Evolutionary conservation across 2,329 filamentous ascomycete genomes (phyloP).

Genomic region (Plenodomus tracheiphilus): DNA sequence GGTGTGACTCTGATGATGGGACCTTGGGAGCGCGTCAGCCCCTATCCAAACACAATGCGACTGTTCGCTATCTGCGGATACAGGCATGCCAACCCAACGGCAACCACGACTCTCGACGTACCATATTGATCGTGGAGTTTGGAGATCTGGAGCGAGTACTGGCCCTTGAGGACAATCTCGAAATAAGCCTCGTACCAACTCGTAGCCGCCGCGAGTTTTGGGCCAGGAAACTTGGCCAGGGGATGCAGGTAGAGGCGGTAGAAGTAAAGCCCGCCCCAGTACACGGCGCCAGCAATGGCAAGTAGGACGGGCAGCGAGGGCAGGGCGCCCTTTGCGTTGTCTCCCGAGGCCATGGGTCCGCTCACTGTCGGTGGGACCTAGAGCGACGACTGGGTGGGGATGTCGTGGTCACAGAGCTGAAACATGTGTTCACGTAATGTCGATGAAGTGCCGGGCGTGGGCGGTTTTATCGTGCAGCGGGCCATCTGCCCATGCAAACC

Average conservation of each 20-base stretch:
- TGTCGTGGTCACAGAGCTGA: constrained; percentile 5
- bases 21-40: constrained; percentile 22
- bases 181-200: constrained; percentile 43
- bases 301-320: constrained; percentile 16
- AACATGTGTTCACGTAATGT: constrained; percentile 9
- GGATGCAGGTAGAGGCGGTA: constrained; percentile 52
- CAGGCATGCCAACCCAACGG: background rate
- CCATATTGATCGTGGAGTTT: constrained; percentile 39
- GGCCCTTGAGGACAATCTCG: constrained; percentile 36
- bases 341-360: constrained; percentile 14
- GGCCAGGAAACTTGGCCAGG: constrained; percentile 51
- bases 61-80: background rate
- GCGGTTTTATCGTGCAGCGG: background rate
- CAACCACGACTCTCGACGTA: constrained; percentile 8
- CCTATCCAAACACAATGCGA: background rate
- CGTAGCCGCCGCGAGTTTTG: constrained; percentile 36
- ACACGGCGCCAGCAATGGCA: constrained; percentile 14
- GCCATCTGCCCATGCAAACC: no score
- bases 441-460: background rate
- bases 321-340: constrained; percentile 2
- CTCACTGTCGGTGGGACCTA: constrained; percentile 1
- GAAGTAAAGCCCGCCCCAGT: constrained; percentile 26
- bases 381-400: background rate
- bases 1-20: constrained; percentile 50
- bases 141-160: constrained; percentile 37